Percentiles rank a stretch among this genome's conserved stretches.
phyloP scores from a whole-genome alignment of 805 yeast species.

The Myxozyma neotropica region DNA sequence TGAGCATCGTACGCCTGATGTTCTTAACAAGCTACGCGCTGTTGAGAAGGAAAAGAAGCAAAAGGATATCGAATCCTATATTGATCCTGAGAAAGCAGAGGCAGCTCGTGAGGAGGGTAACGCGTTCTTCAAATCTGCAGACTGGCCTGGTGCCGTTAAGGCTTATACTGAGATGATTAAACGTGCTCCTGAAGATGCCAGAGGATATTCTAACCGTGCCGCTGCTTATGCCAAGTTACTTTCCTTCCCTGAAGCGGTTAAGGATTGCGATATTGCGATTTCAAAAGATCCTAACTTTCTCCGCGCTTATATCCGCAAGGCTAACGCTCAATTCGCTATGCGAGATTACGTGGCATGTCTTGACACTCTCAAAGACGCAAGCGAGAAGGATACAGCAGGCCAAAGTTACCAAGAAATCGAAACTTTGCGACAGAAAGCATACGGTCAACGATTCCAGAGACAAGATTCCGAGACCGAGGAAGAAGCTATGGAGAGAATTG shows the following conservation, averaged over 20 bases:
- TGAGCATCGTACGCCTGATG: conserved; percentile 96
- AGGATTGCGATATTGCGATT: conserved; percentile 89
- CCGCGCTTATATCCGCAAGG: conserved; percentile 96
- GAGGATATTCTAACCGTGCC: conserved; percentile 97
- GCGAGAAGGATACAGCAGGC: conserved; percentile 65
- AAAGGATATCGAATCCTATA: conserved; percentile 73
- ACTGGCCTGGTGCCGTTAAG: conserved; percentile 96
- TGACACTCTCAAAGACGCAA: conserved; percentile 79
- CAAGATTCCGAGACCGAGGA: conserved; percentile 81
- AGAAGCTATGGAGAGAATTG: conserved; percentile 86
- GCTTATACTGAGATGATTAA: conserved; percentile 94
- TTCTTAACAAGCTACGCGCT: conserved; percentile 79
- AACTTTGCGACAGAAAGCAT: conserved; percentile 59
- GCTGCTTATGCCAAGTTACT: conserved; percentile 92
- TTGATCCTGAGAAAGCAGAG: conserved; percentile 91
- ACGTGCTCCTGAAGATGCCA: conserved; percentile 95
- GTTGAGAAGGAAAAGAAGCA: conserved; percentile 84
- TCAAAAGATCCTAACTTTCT: conserved; percentile 83
- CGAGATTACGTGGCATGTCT: conserved; percentile 80
- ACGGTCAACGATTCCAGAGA: conserved; percentile 76
- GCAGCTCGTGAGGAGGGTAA: conserved; percentile 93
- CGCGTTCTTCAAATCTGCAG: conserved; percentile 82
- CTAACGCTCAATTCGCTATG: conserved; percentile 88
- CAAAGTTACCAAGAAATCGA: conserved; percentile 76
- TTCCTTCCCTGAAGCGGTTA: conserved; percentile 96